These are phyloP conservation scores for Wickerhamomyces chaumierensis DNA, from an alignment of 805 yeast species.

Conservation along the genomic window DNA sequence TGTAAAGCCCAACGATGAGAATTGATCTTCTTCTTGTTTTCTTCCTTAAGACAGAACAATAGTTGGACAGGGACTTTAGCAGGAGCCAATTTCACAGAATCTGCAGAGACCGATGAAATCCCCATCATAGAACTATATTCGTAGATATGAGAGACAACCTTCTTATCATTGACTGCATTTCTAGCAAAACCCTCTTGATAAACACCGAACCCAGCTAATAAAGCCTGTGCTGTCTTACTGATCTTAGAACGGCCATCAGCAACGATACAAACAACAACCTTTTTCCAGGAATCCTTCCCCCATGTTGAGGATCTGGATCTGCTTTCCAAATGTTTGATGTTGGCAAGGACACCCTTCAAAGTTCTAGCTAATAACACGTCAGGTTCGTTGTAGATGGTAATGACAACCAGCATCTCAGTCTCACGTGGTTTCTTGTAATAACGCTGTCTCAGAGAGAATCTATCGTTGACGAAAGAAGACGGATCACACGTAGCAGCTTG, in stretches of 20 bases:
- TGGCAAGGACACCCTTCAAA: constrained; percentile 81
- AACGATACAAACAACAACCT: constrained; percentile 78
- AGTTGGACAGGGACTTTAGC: constrained; percentile 77
- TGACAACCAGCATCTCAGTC: constrained; percentile 77
- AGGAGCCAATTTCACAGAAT: constrained; percentile 55
- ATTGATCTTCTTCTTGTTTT: constrained; percentile 81
- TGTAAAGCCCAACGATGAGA: constrained; percentile 97
- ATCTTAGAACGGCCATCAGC: constrained; percentile 88
- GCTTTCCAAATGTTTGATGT: constrained; percentile 62
- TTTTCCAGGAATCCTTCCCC: constrained; percentile 97
- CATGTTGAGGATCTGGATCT: constrained; percentile 61
- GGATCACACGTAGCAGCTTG: constrained; percentile 95
- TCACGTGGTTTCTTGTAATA: constrained; percentile 68
- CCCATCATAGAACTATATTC: constrained; percentile 93
- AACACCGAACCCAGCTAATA: constrained; percentile 78
- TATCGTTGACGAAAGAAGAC: constrained; percentile 42
- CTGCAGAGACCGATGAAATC: constrained; percentile 52
- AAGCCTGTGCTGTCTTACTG: constrained; percentile 65
- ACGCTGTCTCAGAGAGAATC: constrained; percentile 75
- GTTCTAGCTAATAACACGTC: constrained; percentile 77
- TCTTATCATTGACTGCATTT: constrained; percentile 71
- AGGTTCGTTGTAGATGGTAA: constrained; percentile 86
- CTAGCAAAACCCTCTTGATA: constrained; percentile 96
- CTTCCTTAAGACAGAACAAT: constrained; percentile 81
- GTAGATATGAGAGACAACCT: constrained; percentile 79